Evolutionary conservation across 768 basidiomycete species (phyloP).

Genomic region (Lactarius deliciosus): DNA sequence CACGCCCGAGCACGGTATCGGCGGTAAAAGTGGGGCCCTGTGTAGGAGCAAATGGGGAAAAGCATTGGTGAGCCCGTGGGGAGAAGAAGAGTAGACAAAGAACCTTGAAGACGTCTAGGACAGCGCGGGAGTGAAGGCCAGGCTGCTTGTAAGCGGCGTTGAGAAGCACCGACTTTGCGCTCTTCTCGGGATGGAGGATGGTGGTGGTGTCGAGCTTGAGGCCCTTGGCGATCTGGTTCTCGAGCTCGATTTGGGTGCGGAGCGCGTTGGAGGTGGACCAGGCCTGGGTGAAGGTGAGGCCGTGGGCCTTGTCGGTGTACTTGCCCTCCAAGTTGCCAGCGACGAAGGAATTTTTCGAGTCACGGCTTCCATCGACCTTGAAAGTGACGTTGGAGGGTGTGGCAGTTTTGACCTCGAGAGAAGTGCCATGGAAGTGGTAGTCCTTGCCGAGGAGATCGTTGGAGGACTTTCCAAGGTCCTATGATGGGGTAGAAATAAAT

Average conservation of each 20-base stretch:
- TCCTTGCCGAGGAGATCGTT: constrained; percentile 93
- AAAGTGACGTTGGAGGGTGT: constrained; percentile 89
- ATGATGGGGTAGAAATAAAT: background rate
- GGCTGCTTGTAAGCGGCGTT: constrained; percentile 94
- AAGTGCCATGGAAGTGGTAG: constrained; percentile 73
- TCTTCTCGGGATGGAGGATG: constrained; percentile 83
- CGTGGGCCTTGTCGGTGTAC: constrained; percentile 87
- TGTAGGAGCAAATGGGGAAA: constrained; percentile 4
- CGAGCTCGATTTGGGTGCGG: constrained; percentile 88
- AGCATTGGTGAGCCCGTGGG: background rate
- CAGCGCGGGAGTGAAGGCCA: constrained; percentile 86
- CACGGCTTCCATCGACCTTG: constrained; percentile 85
- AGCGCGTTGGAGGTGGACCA: constrained; percentile 96
- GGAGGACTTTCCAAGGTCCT: constrained; percentile 97
- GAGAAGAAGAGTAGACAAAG: constrained; percentile 23
- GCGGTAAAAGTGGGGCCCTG: constrained; percentile 97
- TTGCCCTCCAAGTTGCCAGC: constrained; percentile 93
- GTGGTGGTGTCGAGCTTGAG: constrained; percentile 92
- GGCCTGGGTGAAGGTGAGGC: constrained; percentile 88
- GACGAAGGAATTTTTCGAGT: constrained; percentile 73
- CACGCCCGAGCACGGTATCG: constrained; percentile 92
- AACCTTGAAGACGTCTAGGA: constrained; percentile 94
- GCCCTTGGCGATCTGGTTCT: constrained; percentile 96
- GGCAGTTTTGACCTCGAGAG: constrained; percentile 85
- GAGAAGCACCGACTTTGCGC: constrained; percentile 79